Percentiles rank a stretch among this genome's conserved stretches.
Conservation (phyloP, 2,329 filamentous ascomycete genomes). For the Trichoderma afroharzianum region DNA sequence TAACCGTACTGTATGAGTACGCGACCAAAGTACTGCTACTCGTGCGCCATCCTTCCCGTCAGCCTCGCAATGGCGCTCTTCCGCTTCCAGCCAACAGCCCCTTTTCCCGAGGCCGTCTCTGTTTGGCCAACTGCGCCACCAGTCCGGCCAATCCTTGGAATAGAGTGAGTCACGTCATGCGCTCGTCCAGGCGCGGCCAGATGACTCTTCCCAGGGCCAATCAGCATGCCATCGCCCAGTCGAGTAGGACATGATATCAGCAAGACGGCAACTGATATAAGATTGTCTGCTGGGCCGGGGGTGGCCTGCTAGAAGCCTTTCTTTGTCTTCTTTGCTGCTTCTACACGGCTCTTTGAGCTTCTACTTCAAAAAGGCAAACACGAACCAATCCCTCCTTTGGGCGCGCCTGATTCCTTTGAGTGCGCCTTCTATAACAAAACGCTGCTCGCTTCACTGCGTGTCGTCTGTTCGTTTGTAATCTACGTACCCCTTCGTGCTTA, state of each 20-base stretch:
- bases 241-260: neutral
- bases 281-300: neutral
- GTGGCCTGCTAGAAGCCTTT: neutral
- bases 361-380: neutral
- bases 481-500: neutral
- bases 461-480: neutral
- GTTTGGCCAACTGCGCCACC: constrained; percentile 14
- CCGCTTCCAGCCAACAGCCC: constrained; percentile 12
- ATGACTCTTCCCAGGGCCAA: constrained; percentile 25
- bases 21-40: neutral
- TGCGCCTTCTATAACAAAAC: neutral
- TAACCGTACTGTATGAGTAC: neutral
- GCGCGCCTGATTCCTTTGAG: neutral
- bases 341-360: constrained; percentile 12
- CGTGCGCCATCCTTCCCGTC: neutral
- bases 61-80: constrained; percentile 7
- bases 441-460: neutral
- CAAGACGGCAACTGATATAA: constrained; percentile 4
- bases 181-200: constrained; percentile 19
- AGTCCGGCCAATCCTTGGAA: constrained; percentile 4
- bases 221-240: constrained; percentile 17
- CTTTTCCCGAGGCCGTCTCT: constrained; percentile 1
- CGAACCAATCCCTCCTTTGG: neutral
- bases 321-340: constrained; percentile 6
- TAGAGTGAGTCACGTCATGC: constrained; percentile 28